Percentiles rank a stretch among this genome's conserved stretches.
These are phyloP conservation scores for Irpex sp. DNA, from an alignment of 1,284 basidiomycete genomes.

Conservation along the genomic window DNA sequence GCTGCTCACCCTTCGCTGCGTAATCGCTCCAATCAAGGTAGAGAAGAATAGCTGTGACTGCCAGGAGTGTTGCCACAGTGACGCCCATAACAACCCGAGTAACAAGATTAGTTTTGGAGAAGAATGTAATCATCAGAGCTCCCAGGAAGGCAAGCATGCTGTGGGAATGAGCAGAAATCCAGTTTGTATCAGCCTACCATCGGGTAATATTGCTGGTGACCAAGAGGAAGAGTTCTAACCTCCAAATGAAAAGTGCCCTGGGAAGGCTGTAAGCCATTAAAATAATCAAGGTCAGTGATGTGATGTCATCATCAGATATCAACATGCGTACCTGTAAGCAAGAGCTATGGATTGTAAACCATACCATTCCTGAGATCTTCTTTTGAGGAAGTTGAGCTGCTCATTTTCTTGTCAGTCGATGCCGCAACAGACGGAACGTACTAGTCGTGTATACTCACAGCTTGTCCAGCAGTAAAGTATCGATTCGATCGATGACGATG, in stretches of 20 bases:
- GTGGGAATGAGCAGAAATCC: conserved; percentile 2
- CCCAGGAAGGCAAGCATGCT: conserved; percentile 19
- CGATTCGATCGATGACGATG: conserved; percentile 16
- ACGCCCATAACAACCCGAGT: conserved; percentile 7
- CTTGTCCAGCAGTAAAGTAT: not conserved
- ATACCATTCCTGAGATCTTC: conserved; percentile 4
- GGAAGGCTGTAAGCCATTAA: conserved; percentile 20
- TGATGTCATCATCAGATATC: too few relatives aligned
- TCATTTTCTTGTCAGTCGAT: conserved; percentile 3
- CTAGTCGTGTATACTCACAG: too few relatives aligned
- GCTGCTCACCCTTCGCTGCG: too few relatives aligned
- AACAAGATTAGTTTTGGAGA: conserved; percentile 7
- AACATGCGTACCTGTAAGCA: conserved; percentile 16
- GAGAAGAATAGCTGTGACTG: conserved; percentile 1
- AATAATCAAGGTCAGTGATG: not conserved
- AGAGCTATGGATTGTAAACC: conserved; percentile 21
- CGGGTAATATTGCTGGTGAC: too few relatives aligned
- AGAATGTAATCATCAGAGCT: conserved; percentile 16
- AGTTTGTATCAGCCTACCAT: too few relatives aligned
- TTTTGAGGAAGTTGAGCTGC: conserved; percentile 16
- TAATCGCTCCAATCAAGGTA: conserved; percentile 2
- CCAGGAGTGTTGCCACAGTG: not conserved
- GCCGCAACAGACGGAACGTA: not conserved
- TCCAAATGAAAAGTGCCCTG: conserved; percentile 24
- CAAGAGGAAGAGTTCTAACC: conserved; percentile 18